Conservation (phyloP, 345 rosid genomes). For the Murraya koenigii region DNA sequence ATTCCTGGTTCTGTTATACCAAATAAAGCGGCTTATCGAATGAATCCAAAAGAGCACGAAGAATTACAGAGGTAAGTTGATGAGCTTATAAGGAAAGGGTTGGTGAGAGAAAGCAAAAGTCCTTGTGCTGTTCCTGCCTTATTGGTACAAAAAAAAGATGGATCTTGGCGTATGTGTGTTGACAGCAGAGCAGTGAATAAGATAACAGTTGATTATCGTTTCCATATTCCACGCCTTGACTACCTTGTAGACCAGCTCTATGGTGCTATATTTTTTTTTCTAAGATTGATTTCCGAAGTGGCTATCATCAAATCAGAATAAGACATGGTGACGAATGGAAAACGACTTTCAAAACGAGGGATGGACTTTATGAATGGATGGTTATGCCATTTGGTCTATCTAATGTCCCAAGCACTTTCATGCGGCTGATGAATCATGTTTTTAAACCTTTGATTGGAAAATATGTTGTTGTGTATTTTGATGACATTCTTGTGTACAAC, state of each 20-base stretch:
- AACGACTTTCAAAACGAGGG: background rate
- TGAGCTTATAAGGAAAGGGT: background rate
- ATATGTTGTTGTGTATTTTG: background rate
- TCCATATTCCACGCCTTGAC: background rate
- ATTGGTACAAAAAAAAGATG: background rate
- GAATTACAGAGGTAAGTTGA: background rate
- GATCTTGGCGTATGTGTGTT: background rate
- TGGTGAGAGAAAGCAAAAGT: background rate
- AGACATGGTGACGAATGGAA: background rate
- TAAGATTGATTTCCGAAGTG: background rate
- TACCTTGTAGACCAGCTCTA: background rate
- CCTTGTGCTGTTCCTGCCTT: background rate
- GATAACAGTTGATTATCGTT: background rate
- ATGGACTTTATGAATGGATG: background rate
- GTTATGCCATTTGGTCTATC: no score
- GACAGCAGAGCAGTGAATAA: background rate
- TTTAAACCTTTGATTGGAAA: background rate
- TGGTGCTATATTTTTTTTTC: background rate
- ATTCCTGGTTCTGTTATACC: background rate
- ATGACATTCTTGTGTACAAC: background rate
- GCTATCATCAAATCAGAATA: background rate
- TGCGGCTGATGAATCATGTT: background rate
- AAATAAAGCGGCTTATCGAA: background rate
- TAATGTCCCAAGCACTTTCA: background rate
- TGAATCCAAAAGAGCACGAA: background rate